These are phyloP conservation scores for Wickerhamiella vanderwaltii DNA, from an alignment of 805 yeast species.

Conservation along the genomic window DNA sequence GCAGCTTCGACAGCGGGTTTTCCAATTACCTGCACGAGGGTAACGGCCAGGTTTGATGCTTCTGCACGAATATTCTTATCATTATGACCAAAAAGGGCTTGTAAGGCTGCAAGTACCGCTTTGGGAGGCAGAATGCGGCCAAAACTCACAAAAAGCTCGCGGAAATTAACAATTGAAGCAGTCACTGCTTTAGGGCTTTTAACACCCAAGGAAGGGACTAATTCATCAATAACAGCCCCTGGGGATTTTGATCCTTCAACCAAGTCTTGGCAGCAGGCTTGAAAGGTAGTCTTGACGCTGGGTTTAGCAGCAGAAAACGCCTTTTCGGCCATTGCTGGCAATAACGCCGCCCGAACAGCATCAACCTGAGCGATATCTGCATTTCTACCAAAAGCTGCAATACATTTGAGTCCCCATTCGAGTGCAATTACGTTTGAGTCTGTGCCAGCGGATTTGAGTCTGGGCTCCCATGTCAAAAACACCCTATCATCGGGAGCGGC, in stretches of 20 bases:
- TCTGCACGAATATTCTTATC: slow-evolving; percentile 78
- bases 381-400: slow-evolving; percentile 42
- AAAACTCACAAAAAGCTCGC: slow-evolving; percentile 43
- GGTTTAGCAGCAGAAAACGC: slow-evolving; percentile 65
- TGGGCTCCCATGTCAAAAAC: slow-evolving; percentile 38
- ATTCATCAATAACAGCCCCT: slow-evolving; percentile 41
- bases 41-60: slow-evolving; percentile 55
- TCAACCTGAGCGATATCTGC: slow-evolving; percentile 39
- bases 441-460: slow-evolving; percentile 45
- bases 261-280: slow-evolving; percentile 48
- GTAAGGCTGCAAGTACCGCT: slow-evolving; percentile 42
- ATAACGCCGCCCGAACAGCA: slow-evolving; percentile 21
- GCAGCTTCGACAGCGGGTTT: slow-evolving; percentile 44
- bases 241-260: slow-evolving; percentile 57
- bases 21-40: slow-evolving; percentile 65
- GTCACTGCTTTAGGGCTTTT: slow-evolving; percentile 67
- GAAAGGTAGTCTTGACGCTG: slow-evolving; percentile 55
- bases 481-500: slow-evolving; percentile 44
- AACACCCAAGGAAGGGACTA: slow-evolving; percentile 48
- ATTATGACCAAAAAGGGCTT: slow-evolving; percentile 69
- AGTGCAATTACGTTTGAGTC: slow-evolving; percentile 89
- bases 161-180: slow-evolving; percentile 47
- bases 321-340: slow-evolving; percentile 54
- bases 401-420: slow-evolving; percentile 57
- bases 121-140: slow-evolving; percentile 52